phyloP scores from a whole-genome alignment of 345 rosid species.

The Balakata baccata region DNA sequence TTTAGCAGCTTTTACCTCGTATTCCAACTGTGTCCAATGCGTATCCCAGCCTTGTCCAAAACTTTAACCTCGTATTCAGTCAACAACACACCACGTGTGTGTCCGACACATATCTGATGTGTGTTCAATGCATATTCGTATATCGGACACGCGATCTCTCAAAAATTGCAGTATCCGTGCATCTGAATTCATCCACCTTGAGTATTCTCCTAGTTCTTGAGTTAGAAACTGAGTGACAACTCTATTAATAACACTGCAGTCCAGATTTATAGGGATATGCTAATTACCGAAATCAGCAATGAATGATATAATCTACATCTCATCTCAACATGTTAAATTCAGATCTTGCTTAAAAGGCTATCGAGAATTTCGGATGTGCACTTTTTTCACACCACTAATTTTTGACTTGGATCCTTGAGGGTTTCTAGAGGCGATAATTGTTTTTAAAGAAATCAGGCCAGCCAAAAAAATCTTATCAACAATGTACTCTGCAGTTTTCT shows the following conservation, averaged over 20 bases:
- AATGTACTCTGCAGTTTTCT: no score
- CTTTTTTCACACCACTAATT: background rate
- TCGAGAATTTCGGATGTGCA: background rate
- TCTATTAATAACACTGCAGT: background rate
- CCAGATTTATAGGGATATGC: background rate
- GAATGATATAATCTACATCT: background rate
- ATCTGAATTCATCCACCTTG: constrained; percentile 79
- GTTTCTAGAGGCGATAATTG: background rate
- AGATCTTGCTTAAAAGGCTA: background rate
- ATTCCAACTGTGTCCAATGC: no score
- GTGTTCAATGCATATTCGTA: no score
- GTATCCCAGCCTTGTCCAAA: no score
- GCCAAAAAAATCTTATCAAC: no score
- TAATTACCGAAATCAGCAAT: background rate
- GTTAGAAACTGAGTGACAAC: constrained; percentile 42
- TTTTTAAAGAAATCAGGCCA: background rate
- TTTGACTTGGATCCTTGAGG: background rate
- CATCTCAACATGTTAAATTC: background rate
- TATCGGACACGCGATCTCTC: no score
- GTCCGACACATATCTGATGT: no score
- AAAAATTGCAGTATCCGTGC: no score
- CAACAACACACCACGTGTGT: no score
- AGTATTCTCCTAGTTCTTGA: constrained; percentile 71
- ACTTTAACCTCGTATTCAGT: no score
- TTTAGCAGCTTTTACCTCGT: no score